phyloP scores from a whole-genome alignment of 2,329 filamentous ascomycete genomes.

The Dothideomycetes sp. region DNA sequence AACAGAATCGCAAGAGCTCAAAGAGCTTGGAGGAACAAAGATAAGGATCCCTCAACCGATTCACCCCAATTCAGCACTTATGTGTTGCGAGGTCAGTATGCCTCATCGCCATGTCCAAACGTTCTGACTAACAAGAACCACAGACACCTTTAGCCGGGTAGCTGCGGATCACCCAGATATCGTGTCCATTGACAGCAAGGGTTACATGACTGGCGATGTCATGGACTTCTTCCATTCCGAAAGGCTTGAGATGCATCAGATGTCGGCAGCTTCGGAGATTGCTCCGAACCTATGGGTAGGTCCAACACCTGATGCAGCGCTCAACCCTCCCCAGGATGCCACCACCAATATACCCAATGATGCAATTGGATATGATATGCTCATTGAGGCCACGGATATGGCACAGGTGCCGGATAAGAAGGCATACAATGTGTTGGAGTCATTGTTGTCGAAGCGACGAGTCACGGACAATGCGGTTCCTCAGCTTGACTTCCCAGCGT shows the following conservation, averaged over 20 bases:
- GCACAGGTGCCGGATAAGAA: conserved; percentile 62
- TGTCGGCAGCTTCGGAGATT: conserved; percentile 85
- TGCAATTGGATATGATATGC: conserved; percentile 45
- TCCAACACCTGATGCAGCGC: conserved; percentile 63
- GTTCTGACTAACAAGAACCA: neutral
- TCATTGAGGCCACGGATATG: conserved; percentile 82
- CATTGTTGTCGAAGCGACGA: conserved; percentile 28
- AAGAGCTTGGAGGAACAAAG: conserved; percentile 56
- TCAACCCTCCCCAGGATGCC: conserved; percentile 38
- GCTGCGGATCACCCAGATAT: conserved; percentile 51
- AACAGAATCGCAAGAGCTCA: conserved; percentile 64
- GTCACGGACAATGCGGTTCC: conserved; percentile 33
- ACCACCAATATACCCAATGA: conserved; percentile 14
- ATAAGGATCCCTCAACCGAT: conserved; percentile 27
- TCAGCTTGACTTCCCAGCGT: conserved; percentile 77
- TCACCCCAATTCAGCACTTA: conserved; percentile 66
- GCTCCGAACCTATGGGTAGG: conserved; percentile 84
- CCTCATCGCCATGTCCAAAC: conserved; percentile 14
- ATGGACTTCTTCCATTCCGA: conserved; percentile 88
- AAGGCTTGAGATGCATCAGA: conserved; percentile 80
- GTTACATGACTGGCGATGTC: conserved; percentile 62
- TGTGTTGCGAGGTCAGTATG: conserved; percentile 46
- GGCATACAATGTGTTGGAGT: conserved; percentile 53
- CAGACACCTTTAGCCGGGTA: neutral
- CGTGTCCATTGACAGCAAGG: conserved; percentile 63